phyloP scores from a whole-genome alignment of 805 yeast genomes.

The Metschnikowia shivogae region DNA sequence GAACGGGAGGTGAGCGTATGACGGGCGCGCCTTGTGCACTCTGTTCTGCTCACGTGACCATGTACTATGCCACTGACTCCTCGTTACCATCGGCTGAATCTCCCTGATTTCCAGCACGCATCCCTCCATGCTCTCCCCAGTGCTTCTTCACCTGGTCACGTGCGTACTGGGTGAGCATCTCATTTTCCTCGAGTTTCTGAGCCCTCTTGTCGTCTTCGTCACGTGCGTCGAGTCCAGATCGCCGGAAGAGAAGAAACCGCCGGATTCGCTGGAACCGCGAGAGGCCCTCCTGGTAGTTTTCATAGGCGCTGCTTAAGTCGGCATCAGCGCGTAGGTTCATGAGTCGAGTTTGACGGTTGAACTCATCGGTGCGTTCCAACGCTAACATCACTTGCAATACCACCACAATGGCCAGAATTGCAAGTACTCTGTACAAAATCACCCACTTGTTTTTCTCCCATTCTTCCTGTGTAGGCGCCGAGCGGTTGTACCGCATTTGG shows the following conservation, averaged over 20 bases:
- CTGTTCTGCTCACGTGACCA: not conserved
- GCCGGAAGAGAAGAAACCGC: constrained; percentile 30
- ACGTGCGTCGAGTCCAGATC: constrained; percentile 23
- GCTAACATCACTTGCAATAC: constrained; percentile 41
- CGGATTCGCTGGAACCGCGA: constrained; percentile 30
- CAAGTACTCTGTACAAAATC: constrained; percentile 38
- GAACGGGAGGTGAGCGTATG: not conserved
- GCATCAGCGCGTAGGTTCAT: constrained; percentile 28
- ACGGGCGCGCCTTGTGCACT: not conserved
- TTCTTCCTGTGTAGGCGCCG: constrained; percentile 40
- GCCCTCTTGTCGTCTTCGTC: constrained; percentile 12
- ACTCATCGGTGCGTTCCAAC: constrained; percentile 34
- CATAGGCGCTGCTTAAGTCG: constrained; percentile 25
- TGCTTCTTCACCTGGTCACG: constrained; percentile 14
- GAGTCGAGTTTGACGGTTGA: constrained; percentile 19
- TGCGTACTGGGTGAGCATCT: constrained; percentile 32
- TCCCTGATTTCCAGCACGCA: too few relatives aligned
- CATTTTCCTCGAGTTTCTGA: constrained; percentile 23
- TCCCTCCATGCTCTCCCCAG: constrained; percentile 19
- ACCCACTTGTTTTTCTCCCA: constrained; percentile 41
- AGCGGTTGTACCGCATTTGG: constrained; percentile 34
- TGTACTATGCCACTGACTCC: too few relatives aligned
- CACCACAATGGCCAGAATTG: constrained; percentile 33
- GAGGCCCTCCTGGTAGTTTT: constrained; percentile 26
- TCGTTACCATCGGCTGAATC: too few relatives aligned